Conservation (phyloP, 169 alveolate genomes). For the Plasmodium chabaudi region DNA sequence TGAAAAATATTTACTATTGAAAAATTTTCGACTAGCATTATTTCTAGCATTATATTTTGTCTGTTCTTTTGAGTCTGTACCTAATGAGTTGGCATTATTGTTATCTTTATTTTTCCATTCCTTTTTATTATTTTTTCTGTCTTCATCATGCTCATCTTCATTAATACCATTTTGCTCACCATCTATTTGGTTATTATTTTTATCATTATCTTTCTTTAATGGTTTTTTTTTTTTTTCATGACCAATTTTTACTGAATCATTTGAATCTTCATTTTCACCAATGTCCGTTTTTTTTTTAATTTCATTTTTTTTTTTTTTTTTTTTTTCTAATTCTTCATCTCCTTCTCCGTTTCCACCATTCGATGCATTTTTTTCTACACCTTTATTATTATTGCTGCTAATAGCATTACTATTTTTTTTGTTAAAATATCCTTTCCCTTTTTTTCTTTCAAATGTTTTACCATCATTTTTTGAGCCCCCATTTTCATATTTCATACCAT, state of each 20-base stretch:
- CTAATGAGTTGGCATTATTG: neutral
- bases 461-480: neutral
- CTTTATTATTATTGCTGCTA: conserved; percentile 7
- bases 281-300: neutral
- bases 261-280: neutral
- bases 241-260: conserved; percentile 5
- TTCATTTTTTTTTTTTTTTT: conserved; percentile 14
- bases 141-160: conserved; percentile 14
- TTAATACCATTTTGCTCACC: conserved; percentile 6
- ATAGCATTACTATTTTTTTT: neutral
- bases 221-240: neutral
- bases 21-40: neutral
- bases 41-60: conserved; percentile 5
- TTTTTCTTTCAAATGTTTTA: conserved; percentile 22
- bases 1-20: neutral
- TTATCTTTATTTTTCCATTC: conserved; percentile 31
- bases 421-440: conserved; percentile 17
- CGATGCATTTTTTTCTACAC: conserved; percentile 11
- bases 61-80: conserved; percentile 15
- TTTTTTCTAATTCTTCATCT: neutral
- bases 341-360: neutral
- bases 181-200: conserved; percentile 18
- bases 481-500: neutral
- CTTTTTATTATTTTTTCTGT: conserved; percentile 4
- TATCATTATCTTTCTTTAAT: conserved; percentile 9